Conservation (phyloP, 495 filamentous ascomycete species). For the Aspergillus kassunensis region DNA sequence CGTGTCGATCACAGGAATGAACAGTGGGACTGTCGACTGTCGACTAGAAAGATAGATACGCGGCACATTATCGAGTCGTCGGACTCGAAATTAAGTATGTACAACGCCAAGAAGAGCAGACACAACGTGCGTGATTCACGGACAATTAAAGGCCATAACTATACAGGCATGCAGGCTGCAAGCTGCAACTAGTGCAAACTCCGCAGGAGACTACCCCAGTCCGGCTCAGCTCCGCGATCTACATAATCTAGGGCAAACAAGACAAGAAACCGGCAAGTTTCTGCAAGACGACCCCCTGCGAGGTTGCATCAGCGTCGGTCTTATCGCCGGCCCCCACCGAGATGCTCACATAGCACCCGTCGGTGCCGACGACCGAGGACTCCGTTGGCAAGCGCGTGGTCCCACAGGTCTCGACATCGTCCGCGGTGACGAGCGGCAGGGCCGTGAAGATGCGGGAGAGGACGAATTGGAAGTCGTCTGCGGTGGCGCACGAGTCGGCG, state of each 20-base stretch:
- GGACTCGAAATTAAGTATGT: no score
- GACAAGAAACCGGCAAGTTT: constrained; percentile 52
- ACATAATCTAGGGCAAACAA: constrained; percentile 20
- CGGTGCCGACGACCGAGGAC: constrained; percentile 38
- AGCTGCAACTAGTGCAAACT: no score
- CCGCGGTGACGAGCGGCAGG: constrained; percentile 40
- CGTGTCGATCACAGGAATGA: constrained; percentile 1
- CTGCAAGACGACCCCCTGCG: constrained; percentile 52
- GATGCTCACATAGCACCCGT: constrained; percentile 58
- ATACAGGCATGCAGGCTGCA: not conserved
- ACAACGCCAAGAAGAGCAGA: constrained; percentile 1
- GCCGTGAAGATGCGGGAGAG: constrained; percentile 55
- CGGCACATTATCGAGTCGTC: no score
- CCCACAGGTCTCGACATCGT: constrained; percentile 56
- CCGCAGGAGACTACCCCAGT: not conserved
- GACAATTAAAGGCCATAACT: not conserved
- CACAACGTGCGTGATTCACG: not conserved
- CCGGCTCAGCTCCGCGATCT: not conserved
- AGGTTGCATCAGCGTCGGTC: constrained; percentile 48
- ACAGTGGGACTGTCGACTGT: no score
- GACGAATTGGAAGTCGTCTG: constrained; percentile 55
- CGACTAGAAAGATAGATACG: no score
- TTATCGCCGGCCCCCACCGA: constrained; percentile 60
- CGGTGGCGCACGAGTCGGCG: constrained; percentile 39
- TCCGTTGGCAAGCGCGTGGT: constrained; percentile 55